Evolutionary conservation across 2,329 filamentous ascomycete genomes (phyloP).

Genomic region (Fonsecaea pugnacius): DNA sequence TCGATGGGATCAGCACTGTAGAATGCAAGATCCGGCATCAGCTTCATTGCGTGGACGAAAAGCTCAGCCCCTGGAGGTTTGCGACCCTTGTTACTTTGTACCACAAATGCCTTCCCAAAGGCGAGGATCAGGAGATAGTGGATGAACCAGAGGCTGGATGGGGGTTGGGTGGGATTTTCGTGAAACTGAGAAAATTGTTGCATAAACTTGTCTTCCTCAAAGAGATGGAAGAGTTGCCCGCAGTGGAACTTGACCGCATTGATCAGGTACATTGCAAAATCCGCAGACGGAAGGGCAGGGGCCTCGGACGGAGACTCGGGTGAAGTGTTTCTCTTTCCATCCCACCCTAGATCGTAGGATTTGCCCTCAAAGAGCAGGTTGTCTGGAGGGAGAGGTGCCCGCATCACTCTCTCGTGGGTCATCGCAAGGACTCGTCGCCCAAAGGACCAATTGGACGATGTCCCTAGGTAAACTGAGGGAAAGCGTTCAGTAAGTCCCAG

Average conservation of each 20-base stretch:
- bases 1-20: constrained; percentile 51
- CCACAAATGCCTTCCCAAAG: constrained; percentile 60
- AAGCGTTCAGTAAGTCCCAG: constrained; percentile 15
- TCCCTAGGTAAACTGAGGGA: constrained; percentile 56
- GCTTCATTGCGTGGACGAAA: constrained; percentile 52
- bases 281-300: constrained; percentile 54
- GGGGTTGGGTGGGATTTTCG: constrained; percentile 38
- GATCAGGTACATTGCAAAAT: constrained; percentile 58
- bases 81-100: constrained; percentile 44
- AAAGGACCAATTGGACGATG: constrained; percentile 63
- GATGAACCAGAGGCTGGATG: constrained; percentile 54
- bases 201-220: constrained; percentile 60
- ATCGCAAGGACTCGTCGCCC: constrained; percentile 56
- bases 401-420: constrained; percentile 54
- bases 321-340: constrained; percentile 43
- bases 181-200: constrained; percentile 49
- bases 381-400: constrained; percentile 49
- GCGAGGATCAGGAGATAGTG: constrained; percentile 60
- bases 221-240: constrained; percentile 59
- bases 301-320: constrained; percentile 41
- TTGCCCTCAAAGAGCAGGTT: constrained; percentile 57
- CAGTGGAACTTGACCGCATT: constrained; percentile 63
- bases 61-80: constrained; percentile 54
- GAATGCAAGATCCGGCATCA: constrained; percentile 50
- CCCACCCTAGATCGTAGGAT: constrained; percentile 59